Percentiles rank a stretch among this genome's conserved stretches.
Conservation (phyloP, 2,329 filamentous ascomycete genomes). For the Emergomyces orientalis region DNA sequence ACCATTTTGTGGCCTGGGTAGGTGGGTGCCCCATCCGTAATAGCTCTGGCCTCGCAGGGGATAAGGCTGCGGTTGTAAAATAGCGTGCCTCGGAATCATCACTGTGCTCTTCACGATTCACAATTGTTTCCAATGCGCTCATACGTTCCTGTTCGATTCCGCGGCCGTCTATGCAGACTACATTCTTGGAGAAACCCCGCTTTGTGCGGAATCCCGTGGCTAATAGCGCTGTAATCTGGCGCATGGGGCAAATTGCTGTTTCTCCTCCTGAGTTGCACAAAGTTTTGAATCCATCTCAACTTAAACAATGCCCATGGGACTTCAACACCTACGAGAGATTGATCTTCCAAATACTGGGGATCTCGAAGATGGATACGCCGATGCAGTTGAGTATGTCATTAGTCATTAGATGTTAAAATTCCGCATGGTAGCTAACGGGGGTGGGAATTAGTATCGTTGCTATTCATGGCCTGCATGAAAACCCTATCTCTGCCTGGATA, state of each 20-base stretch:
- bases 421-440: neutral
- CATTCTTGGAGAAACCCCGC: neutral
- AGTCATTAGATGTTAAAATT: neutral
- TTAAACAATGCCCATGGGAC: neutral
- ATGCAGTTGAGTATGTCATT: constrained; percentile 1
- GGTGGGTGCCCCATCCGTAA: too few relatives aligned
- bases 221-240: neutral
- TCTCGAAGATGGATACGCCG: neutral
- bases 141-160: too few relatives aligned
- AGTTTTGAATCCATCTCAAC: neutral
- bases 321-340: neutral
- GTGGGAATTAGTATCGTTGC: constrained; percentile 13
- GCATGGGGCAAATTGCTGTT: neutral
- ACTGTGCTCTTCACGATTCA: too few relatives aligned
- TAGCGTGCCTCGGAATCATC: too few relatives aligned
- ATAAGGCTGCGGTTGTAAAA: too few relatives aligned
- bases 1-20: too few relatives aligned
- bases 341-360: neutral
- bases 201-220: neutral
- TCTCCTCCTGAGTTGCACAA: neutral
- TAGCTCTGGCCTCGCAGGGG: too few relatives aligned
- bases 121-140: too few relatives aligned
- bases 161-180: too few relatives aligned
- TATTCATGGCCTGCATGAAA: constrained; percentile 12
- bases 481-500: constrained; percentile 10